phyloP scores from a whole-genome alignment of 345 rosid species.

The Aethionema arabicum region DNA sequence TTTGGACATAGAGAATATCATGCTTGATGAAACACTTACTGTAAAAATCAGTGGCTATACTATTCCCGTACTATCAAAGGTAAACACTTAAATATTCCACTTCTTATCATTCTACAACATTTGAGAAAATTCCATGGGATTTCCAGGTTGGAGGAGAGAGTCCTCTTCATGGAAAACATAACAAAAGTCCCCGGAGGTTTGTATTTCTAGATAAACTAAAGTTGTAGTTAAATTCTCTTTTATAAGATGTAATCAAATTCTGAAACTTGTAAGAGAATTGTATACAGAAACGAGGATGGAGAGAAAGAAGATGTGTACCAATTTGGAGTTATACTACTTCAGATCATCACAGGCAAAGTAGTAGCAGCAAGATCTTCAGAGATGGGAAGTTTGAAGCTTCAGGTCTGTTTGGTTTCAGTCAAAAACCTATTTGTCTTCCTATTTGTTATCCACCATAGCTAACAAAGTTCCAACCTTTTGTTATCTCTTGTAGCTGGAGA shows the following conservation, averaged over 20 bases:
- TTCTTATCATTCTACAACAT: not conserved
- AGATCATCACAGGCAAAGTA: conserved; percentile 64
- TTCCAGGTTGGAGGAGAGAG: conserved; percentile 58
- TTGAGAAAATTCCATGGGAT: conserved; percentile 16
- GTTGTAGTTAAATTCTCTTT: not conserved
- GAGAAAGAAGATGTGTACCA: conserved; percentile 89
- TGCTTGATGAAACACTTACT: conserved; percentile 75
- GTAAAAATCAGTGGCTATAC: conserved; percentile 66
- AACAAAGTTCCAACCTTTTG: not conserved
- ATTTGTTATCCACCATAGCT: not conserved
- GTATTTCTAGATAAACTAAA: not conserved
- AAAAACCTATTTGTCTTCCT: not conserved
- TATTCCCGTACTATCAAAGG: conserved; percentile 76
- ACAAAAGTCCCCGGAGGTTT: conserved; percentile 26
- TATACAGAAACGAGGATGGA: conserved; percentile 45
- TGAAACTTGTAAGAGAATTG: conserved; percentile 6
- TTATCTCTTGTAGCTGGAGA: conserved; percentile 50
- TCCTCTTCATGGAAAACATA: conserved; percentile 33
- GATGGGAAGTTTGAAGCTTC: conserved; percentile 52
- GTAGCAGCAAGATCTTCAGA: conserved; percentile 44
- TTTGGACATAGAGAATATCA: conserved; percentile 63
- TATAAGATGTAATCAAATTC: not conserved
- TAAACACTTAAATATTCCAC: conserved; percentile 1
- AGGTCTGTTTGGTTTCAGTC: conserved; percentile 40
- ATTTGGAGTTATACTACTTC: conserved; percentile 68